Evolutionary conservation across 768 basidiomycete species (phyloP).

Genomic region (Lactarius sanguifluus): DNA sequence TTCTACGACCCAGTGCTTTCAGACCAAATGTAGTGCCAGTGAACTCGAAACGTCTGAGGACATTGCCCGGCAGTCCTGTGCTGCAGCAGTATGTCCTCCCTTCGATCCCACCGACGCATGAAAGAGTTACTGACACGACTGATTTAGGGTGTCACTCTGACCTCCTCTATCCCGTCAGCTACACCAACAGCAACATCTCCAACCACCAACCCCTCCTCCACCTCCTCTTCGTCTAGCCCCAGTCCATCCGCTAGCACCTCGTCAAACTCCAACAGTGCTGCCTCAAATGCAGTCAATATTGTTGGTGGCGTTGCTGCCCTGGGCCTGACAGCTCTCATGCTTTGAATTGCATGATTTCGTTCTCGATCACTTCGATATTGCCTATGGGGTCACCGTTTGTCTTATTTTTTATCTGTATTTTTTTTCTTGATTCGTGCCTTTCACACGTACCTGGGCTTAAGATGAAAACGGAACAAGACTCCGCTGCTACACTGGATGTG

Average conservation of each 20-base stretch:
- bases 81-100: constrained; percentile 43
- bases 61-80: constrained; percentile 46
- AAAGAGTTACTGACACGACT: not conserved
- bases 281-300: constrained; percentile 14
- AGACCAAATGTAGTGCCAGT: constrained; percentile 43
- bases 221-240: not conserved
- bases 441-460: not conserved
- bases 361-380: not conserved
- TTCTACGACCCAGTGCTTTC: constrained; percentile 50
- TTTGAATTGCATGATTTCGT: constrained; percentile 9
- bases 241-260: not conserved
- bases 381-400: not conserved
- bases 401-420: constrained; percentile 5
- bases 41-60: constrained; percentile 48
- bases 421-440: not conserved
- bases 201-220: not conserved
- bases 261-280: constrained; percentile 9
- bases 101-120: not conserved
- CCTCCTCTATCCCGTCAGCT: constrained; percentile 4
- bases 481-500: not conserved
- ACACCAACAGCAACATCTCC: not conserved
- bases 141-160: constrained; percentile 27
- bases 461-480: not conserved
- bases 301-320: constrained; percentile 25
- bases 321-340: constrained; percentile 20